Evolutionary conservation across 1,284 basidiomycete species (phyloP).

Genomic region (Cutaneotrichosporon dermatis): DNA sequence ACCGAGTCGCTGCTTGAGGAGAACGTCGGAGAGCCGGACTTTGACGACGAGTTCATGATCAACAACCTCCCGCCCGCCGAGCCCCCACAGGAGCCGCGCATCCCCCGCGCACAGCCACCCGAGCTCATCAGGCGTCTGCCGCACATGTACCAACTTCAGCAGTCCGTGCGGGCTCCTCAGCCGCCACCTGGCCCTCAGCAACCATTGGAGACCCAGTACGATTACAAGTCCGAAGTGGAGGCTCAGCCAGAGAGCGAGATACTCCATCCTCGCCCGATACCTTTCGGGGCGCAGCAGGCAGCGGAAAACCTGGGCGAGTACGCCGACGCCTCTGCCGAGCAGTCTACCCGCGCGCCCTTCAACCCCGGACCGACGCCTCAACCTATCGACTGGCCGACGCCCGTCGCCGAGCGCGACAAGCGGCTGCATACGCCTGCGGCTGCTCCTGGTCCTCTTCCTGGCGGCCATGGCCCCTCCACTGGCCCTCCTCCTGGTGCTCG

Average conservation of each 20-base stretch:
- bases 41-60: slow-evolving; percentile 40
- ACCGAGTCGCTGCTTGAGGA: slow-evolving; percentile 35
- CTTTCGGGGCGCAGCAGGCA: too few relatives aligned
- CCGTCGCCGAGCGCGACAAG: slow-evolving; percentile 27
- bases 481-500: neutral
- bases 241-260: neutral
- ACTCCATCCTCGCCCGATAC: too few relatives aligned
- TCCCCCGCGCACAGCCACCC: neutral
- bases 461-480: neutral
- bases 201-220: slow-evolving; percentile 4
- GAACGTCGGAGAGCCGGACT: slow-evolving; percentile 26
- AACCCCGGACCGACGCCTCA: neutral
- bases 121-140: neutral
- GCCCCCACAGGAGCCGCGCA: slow-evolving; percentile 25
- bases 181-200: neutral
- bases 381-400: slow-evolving; percentile 44
- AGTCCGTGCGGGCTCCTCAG: too few relatives aligned
- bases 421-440: neutral
- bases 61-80: slow-evolving; percentile 37
- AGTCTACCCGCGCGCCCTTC: neutral
- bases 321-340: neutral
- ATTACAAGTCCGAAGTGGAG: slow-evolving; percentile 7
- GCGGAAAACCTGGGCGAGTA: neutral
- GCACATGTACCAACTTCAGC: too few relatives aligned
- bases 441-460: neutral